These are phyloP conservation scores for Akebia trifoliata DNA, from an alignment of 164 flowering plant species.

Conservation along the genomic window DNA sequence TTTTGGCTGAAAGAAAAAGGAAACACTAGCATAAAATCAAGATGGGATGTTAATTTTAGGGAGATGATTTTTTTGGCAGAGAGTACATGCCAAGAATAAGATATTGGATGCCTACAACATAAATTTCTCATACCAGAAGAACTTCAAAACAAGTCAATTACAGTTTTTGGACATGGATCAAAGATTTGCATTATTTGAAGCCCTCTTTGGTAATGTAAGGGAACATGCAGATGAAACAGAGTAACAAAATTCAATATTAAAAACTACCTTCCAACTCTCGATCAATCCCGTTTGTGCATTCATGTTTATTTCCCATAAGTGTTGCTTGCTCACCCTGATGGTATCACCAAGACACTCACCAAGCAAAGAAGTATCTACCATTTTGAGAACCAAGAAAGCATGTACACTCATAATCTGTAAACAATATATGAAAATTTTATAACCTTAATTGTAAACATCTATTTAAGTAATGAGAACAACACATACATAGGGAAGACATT, in stretches of 20 bases:
- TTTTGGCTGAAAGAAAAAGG: no score
- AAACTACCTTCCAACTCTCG: constrained; percentile 86
- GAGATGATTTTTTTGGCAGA: no score
- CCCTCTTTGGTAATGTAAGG: not conserved
- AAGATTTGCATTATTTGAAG: not conserved
- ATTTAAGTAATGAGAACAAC: constrained; percentile 6
- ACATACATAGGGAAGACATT: constrained; percentile 45
- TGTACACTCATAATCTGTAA: constrained; percentile 2
- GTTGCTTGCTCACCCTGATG: constrained; percentile 41
- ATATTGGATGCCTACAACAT: no score
- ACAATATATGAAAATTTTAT: no score
- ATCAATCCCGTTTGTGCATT: constrained; percentile 56
- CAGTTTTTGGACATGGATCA: no score
- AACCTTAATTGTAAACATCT: no score
- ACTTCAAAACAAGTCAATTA: not conserved
- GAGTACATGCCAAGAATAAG: no score
- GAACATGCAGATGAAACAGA: not conserved
- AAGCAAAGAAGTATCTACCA: constrained; percentile 28
- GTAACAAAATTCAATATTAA: not conserved
- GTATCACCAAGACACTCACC: constrained; percentile 42
- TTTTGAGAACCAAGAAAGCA: constrained; percentile 48
- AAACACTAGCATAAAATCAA: no score
- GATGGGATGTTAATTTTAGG: no score
- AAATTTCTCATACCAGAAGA: not conserved
- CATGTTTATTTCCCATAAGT: constrained; percentile 61